Conservation (phyloP, 208 protist species). For the Trichomonas gallinae region DNA sequence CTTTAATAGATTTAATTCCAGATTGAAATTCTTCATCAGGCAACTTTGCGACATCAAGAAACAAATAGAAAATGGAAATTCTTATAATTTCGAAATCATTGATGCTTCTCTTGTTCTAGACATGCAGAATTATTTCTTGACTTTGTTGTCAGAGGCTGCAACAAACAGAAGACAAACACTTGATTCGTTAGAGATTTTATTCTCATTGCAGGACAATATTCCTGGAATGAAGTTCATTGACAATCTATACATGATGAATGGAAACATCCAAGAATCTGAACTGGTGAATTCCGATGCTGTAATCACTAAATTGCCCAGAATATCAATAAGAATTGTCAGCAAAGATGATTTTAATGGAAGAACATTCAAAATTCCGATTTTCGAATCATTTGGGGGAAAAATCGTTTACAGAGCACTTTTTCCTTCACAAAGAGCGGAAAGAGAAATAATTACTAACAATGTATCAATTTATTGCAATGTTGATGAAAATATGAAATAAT, state of each 20-base stretch:
- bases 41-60: neutral
- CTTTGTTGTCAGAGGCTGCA: neutral
- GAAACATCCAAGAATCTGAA: neutral
- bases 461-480: neutral
- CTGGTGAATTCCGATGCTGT: neutral
- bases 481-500: neutral
- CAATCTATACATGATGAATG: neutral
- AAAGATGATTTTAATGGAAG: neutral
- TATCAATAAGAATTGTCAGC: neutral
- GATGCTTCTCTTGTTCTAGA: neutral
- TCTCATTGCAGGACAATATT: neutral
- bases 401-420: neutral
- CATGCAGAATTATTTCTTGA: neutral
- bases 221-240: neutral
- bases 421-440: neutral
- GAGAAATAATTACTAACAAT: neutral
- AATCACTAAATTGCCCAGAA: neutral
- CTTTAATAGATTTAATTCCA: neutral
- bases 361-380: neutral
- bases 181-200: neutral
- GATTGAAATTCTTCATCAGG: neutral
- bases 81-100: neutral
- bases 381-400: neutral
- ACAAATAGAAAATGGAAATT: neutral
- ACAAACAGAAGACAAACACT: neutral